Percentiles rank a stretch among this genome's conserved stretches.
These are phyloP conservation scores for Cercospora citrullina DNA, from an alignment of 2,329 filamentous ascomycete species.

Conservation along the genomic window DNA sequence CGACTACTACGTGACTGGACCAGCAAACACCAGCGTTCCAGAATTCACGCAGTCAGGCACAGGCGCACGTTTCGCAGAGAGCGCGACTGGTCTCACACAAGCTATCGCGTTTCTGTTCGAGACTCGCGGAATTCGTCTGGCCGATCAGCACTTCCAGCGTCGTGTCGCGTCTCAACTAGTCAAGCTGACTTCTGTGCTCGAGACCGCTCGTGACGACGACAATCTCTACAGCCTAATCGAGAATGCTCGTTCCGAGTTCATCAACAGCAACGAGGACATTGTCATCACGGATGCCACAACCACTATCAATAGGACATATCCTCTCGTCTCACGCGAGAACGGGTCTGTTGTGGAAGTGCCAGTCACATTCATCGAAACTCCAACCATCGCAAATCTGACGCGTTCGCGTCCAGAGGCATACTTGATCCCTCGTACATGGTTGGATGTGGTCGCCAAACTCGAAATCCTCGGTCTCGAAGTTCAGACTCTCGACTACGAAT, in stretches of 20 bases:
- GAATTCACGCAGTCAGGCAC: conserved; percentile 20
- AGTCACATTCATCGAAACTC: conserved; percentile 39
- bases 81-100: conserved; percentile 42
- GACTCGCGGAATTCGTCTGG: conserved; percentile 40
- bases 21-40: conserved; percentile 16
- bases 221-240: conserved; percentile 38
- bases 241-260: conserved; percentile 32
- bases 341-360: conserved; percentile 40
- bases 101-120: conserved; percentile 41
- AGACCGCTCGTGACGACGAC: conserved; percentile 38
- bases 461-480: conserved; percentile 40
- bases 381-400: conserved; percentile 40
- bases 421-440: conserved; percentile 42
- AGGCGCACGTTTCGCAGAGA: conserved; percentile 24
- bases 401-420: conserved; percentile 39
- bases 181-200: conserved; percentile 41
- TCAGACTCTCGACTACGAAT: conserved; percentile 35
- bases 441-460: conserved; percentile 39
- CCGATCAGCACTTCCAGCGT: conserved; percentile 39
- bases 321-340: conserved; percentile 38
- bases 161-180: conserved; percentile 37
- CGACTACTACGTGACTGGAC: conserved; percentile 40
- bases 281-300: conserved; percentile 39
- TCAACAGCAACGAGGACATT: conserved; percentile 35
- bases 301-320: conserved; percentile 30